These are phyloP conservation scores for Handroanthus guayacan DNA, from an alignment of 257 asterid species.

Conservation along the genomic window DNA sequence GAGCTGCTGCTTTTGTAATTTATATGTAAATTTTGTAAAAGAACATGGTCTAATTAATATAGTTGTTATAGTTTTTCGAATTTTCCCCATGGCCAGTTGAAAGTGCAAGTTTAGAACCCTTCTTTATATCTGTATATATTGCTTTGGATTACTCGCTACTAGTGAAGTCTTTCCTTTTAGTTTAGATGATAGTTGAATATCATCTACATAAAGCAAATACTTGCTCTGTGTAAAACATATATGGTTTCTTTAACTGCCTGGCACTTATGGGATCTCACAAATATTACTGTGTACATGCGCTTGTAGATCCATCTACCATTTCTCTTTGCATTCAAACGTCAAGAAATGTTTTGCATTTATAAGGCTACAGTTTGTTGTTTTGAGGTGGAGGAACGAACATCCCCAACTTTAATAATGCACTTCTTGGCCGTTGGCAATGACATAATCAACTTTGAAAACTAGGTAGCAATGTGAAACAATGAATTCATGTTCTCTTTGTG, in stretches of 20 bases:
- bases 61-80: not conserved
- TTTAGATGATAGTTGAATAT: constrained; percentile 22
- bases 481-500: not conserved
- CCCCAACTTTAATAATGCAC: constrained; percentile 1
- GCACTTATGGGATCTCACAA: not conserved
- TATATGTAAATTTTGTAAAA: constrained; percentile 45
- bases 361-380: not conserved
- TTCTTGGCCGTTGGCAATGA: not conserved
- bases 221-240: not conserved
- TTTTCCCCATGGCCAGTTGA: not conserved
- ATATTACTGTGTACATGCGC: not conserved
- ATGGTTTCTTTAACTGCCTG: constrained; percentile 10
- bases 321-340: not conserved
- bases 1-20: constrained; percentile 40
- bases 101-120: constrained; percentile 10
- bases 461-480: constrained; percentile 2
- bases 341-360: not conserved
- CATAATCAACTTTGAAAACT: not conserved
- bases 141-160: constrained; percentile 2
- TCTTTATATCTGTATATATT: constrained; percentile 9
- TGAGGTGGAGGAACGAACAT: constrained; percentile 3
- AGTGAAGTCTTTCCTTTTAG: not conserved
- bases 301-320: not conserved
- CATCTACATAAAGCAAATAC: constrained; percentile 2
- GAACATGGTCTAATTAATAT: constrained; percentile 28